Base-by-base conservation (phyloP, 371 early-diverging fungal species). In the Mortierella sp. region DNA sequence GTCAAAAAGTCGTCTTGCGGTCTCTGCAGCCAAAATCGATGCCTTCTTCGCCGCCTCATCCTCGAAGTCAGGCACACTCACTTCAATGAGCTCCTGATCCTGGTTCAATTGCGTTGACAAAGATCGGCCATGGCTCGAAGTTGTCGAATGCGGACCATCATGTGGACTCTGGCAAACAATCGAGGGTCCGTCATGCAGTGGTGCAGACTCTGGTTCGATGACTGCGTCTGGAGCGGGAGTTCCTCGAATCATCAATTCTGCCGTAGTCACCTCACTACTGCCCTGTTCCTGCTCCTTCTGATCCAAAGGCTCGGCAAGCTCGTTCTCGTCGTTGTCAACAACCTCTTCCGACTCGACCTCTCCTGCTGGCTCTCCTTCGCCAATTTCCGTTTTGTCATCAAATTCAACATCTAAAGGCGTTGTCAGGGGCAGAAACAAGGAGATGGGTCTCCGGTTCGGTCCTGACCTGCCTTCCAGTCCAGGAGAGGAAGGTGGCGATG, bases 361-460 rank as follows among this genome's bases (percentile, higher is more conserved):
- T 52, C 58, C 13, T 34, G 55, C 19, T 14, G 26, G 42, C 74
- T 54, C 45, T 38, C 21, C 73, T 24, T 76, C 71, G 26, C 14
- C 14, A 3, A 52, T 21, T 34, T 47, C 42, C 13, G 68, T 68
- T 38, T 24, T 68, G 24, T 74, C 70, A 44, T 71, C 75, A 10
- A 19, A 70, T 21, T 73, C 73, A 42, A 34, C 24, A 63, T 50
- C 44, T 10, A 31, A 3, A 26, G 52, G 28, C 13, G 72, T 54
- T 47, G 60, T 63, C 31, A 63, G 16, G 47, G 81, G 76, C 24
- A 81, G 47, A 52, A 84, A 84, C 79, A 84, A 76, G 5, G 84
- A 75, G 0, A 78, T 71, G 1, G 84, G 81, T 45, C 84, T 71
- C 26, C 79, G 60, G 44, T 45, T 42, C 7, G 80, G 68, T 38